phyloP scores from a whole-genome alignment of 192 early-diverging fungal species.

The Chytriomyces sp. region DNA sequence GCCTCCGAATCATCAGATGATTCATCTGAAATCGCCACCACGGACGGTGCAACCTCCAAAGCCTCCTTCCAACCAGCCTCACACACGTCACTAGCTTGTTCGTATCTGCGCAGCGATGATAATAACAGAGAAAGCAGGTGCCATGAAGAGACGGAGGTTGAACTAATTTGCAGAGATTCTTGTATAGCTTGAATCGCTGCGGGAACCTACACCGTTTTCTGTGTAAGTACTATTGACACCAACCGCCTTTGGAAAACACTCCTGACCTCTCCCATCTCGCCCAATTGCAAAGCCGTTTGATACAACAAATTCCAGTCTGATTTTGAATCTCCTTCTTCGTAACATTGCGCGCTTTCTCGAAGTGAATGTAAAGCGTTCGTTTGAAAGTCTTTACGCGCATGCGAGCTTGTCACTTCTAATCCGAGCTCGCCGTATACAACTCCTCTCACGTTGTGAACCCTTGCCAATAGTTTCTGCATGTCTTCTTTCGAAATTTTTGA shows the following conservation, averaged over 20 bases:
- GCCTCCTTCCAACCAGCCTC: conserved; percentile 50
- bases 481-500: background rate
- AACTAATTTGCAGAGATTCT: conserved; percentile 42
- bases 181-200: conserved; percentile 47
- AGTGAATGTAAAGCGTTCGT: conserved; percentile 25
- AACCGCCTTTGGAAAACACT: background rate
- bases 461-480: background rate
- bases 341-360: conserved; percentile 24
- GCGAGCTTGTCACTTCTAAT: conserved; percentile 42
- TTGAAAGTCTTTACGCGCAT: conserved; percentile 37
- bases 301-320: conserved; percentile 40
- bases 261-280: conserved; percentile 57
- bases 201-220: conserved; percentile 32
- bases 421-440: conserved; percentile 54
- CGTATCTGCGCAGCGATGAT: conserved; percentile 42
- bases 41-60: conserved; percentile 26
- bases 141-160: conserved; percentile 44
- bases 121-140: conserved; percentile 57
- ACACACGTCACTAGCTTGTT: conserved; percentile 50
- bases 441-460: conserved; percentile 39
- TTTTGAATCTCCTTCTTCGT: background rate
- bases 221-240: background rate
- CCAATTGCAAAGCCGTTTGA: conserved; percentile 53
- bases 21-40: conserved; percentile 10
- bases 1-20: conserved; percentile 34